These are phyloP conservation scores for Backusella circina DNA, from an alignment of 192 early-diverging fungal species.

Conservation along the genomic window DNA sequence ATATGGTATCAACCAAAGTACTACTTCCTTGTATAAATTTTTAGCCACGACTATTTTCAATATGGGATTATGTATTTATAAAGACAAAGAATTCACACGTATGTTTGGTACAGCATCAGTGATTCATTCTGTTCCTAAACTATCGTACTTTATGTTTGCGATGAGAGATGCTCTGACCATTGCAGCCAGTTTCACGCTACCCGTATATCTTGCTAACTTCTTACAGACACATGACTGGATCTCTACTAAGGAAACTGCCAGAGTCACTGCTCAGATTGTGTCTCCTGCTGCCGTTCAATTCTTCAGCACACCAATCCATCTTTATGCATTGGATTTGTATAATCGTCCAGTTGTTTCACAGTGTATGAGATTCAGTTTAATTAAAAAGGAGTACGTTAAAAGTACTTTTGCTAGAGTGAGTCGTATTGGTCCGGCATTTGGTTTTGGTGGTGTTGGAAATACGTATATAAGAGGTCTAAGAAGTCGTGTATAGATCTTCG, in stretches of 20 bases:
- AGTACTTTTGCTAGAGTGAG: conserved; percentile 36
- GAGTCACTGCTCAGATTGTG: conserved; percentile 20
- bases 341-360: conserved; percentile 20
- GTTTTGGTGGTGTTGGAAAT: conserved; percentile 42
- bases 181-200: conserved; percentile 40
- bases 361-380: conserved; percentile 4
- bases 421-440: conserved; percentile 43
- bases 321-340: conserved; percentile 43
- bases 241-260: neutral
- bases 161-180: conserved; percentile 38
- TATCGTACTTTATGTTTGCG: conserved; percentile 35
- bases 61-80: conserved; percentile 39
- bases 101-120: conserved; percentile 36
- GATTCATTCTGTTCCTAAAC: conserved; percentile 17
- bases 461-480: conserved; percentile 12
- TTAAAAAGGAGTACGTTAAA: conserved; percentile 32
- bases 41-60: conserved; percentile 34
- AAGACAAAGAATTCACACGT: conserved; percentile 42
- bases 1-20: neutral
- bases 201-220: conserved; percentile 9
- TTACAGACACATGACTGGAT: neutral
- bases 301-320: conserved; percentile 37
- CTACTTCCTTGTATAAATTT: conserved; percentile 30
- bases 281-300: conserved; percentile 39
- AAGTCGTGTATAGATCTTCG: neutral